These are phyloP conservation scores for Penicillium thymicola DNA, from an alignment of 2,329 filamentous ascomycete species.

Conservation along the genomic window DNA sequence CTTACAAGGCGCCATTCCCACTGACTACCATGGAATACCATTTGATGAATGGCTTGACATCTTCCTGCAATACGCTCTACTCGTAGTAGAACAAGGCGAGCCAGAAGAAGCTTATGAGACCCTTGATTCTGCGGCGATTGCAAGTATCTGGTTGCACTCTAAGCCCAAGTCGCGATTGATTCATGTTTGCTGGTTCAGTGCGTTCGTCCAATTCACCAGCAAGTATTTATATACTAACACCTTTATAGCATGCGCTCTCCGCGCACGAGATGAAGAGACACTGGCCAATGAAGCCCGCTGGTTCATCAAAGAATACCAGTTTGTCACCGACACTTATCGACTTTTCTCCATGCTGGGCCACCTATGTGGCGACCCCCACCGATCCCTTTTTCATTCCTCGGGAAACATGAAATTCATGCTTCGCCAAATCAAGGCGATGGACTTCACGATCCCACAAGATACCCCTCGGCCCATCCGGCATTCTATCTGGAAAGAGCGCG, in stretches of 20 bases:
- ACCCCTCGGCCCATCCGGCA: slow-evolving; percentile 36
- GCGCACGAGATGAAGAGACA: slow-evolving; percentile 72
- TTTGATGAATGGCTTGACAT: slow-evolving; percentile 86
- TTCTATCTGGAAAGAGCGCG: slow-evolving; percentile 43
- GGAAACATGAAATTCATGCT: slow-evolving; percentile 87
- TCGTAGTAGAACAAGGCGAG: slow-evolving; percentile 66
- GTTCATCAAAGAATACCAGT: slow-evolving; percentile 79
- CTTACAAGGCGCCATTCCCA: slow-evolving; percentile 41
- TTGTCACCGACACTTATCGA: slow-evolving; percentile 76
- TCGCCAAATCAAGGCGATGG: slow-evolving; percentile 86
- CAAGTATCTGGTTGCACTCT: slow-evolving; percentile 76
- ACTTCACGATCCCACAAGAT: slow-evolving; percentile 61
- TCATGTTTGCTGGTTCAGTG: slow-evolving; percentile 72
- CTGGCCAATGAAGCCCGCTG: slow-evolving; percentile 72
- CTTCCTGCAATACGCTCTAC: slow-evolving; percentile 81
- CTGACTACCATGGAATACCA: slow-evolving; percentile 69
- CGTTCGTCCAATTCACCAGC: slow-evolving; percentile 26
- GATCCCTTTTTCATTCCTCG: slow-evolving; percentile 67
- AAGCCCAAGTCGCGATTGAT: slow-evolving; percentile 67
- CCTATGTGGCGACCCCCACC: slow-evolving; percentile 64
- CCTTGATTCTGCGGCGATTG: slow-evolving; percentile 72
- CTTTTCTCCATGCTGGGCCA: slow-evolving; percentile 77
- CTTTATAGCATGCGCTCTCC: slow-evolving; percentile 69
- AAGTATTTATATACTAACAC: slow-evolving; percentile 8
- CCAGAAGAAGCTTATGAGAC: slow-evolving; percentile 73